Conservation (phyloP, 202 grass and related monocot species). For the Schoenoplectus tabernaemontani region DNA sequence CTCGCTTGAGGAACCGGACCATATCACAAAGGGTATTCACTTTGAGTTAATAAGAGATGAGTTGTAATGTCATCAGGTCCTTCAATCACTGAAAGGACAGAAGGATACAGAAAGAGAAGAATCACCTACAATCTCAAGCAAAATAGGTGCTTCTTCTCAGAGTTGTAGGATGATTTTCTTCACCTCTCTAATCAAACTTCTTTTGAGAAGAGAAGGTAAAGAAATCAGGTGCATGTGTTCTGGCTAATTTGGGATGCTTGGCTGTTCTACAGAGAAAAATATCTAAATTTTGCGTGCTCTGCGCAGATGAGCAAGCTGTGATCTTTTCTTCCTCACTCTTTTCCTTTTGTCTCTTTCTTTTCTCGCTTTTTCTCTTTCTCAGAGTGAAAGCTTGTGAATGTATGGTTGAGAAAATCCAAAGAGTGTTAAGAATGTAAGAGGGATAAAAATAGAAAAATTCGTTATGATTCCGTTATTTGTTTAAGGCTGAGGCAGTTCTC, state of each 20-base stretch:
- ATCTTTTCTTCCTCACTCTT: background rate
- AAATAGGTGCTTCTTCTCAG: constrained; percentile 14
- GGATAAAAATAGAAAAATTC: constrained; percentile 12
- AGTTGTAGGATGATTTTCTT: constrained; percentile 11
- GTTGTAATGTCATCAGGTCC: background rate
- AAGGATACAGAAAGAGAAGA: constrained; percentile 10
- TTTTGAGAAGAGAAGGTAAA: constrained; percentile 1
- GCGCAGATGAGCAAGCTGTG: background rate
- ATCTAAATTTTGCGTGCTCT: constrained; percentile 3
- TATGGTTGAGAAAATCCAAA: background rate
- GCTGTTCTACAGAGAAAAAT: constrained; percentile 6
- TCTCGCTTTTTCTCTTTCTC: background rate
- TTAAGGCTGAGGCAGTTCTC: constrained; percentile 2
- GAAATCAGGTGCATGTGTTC: background rate
- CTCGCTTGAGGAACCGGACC: constrained; percentile 35
- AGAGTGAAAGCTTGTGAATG: background rate
- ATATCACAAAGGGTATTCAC: constrained; percentile 17
- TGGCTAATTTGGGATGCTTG: constrained; percentile 23
- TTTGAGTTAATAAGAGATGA: background rate
- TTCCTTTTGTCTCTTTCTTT: background rate
- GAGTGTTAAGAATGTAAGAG: constrained; percentile 9
- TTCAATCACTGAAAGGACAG: background rate
- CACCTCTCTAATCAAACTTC: background rate
- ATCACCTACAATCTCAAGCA: constrained; percentile 21
- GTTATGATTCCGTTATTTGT: background rate